Base-by-base conservation (phyloP, 2,329 filamentous ascomycete genomes). In the Phoma herbarum region DNA sequence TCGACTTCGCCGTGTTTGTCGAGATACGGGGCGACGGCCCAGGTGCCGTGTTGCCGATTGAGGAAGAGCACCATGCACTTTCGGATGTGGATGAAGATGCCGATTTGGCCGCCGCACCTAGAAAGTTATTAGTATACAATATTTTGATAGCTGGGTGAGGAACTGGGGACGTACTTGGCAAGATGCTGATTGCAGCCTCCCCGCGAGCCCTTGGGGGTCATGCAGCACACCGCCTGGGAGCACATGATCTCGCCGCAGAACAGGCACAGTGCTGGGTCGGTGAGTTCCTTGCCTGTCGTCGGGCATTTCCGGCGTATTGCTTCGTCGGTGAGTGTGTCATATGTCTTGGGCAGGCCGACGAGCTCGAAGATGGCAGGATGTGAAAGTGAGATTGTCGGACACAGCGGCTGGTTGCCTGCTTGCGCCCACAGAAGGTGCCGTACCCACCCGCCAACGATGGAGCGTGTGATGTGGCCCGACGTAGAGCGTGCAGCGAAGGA, bases 191-290 rank as follows among this genome's bases (percentile, higher is more conserved):
- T 93, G 64, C 91, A 94, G 29, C 96, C 39, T 68, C 77, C 65
- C 37, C 81, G 77, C 43, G 77, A 78, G 16, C 52, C 52, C 57
- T 85, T 86, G 59, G 87, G 83, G 68, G 88, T 88, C 72, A 91
- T 87, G 75, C 95, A 99, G 80, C 95, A 99, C 45, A 93, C 90
- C 44, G 90, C 92, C 80, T 99, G 95, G 10, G 90, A 92, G 78
- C 95, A 99, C 78, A 97, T 94, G 39, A 99, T 92, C n/a, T 93
- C 93, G 31, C 95, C 94, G 73, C 95, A 99, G 80, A 97, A 92
- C 37, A 99, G 84, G 73, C 95, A 99, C 35, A 99, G 86, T 64
- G 90, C 91, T 0, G 95, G 93, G 76, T 99, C 96, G 2, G 89
- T 90, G 49, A 99, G 81, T 67, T 97, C 94, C 75, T 95, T 96